phyloP scores from a whole-genome alignment of 768 basidiomycete species.

The Boletellus sp. region DNA sequence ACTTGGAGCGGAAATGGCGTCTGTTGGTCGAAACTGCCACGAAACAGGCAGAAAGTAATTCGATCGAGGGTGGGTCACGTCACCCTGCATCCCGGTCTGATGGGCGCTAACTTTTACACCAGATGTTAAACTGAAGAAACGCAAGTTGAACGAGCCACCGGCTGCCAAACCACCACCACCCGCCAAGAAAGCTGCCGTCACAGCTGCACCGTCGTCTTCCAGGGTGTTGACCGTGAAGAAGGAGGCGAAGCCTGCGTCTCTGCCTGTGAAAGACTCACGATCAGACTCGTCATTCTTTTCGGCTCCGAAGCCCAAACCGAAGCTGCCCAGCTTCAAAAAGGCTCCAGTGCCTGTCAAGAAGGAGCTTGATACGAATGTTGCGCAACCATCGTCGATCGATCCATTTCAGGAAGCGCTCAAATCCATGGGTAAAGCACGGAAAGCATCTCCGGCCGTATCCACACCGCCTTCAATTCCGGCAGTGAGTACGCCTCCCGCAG shows the following conservation, averaged over 20 bases:
- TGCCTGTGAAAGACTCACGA: constrained; percentile 68
- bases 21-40: constrained; percentile 52
- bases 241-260: constrained; percentile 39
- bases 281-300: constrained; percentile 89
- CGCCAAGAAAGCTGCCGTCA: constrained; percentile 61
- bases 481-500: constrained; percentile 32
- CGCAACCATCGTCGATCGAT: constrained; percentile 73
- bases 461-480: constrained; percentile 49
- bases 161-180: constrained; percentile 50
- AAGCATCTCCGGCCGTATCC: constrained; percentile 57
- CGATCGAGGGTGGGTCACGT: constrained; percentile 71
- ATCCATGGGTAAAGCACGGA: constrained; percentile 61
- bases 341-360: constrained; percentile 50
- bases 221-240: constrained; percentile 48
- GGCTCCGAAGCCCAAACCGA: constrained; percentile 78
- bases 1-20: constrained; percentile 83
- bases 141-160: constrained; percentile 58
- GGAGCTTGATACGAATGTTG: constrained; percentile 55
- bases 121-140: constrained; percentile 69
- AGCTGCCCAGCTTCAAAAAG: constrained; percentile 85
- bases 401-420: constrained; percentile 83
- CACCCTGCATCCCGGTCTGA: constrained; percentile 34
- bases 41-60: constrained; percentile 41
- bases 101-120: constrained; percentile 21
- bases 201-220: constrained; percentile 18